phyloP scores from a whole-genome alignment of 768 basidiomycete species.

The Psilocybe subaeruginosa region DNA sequence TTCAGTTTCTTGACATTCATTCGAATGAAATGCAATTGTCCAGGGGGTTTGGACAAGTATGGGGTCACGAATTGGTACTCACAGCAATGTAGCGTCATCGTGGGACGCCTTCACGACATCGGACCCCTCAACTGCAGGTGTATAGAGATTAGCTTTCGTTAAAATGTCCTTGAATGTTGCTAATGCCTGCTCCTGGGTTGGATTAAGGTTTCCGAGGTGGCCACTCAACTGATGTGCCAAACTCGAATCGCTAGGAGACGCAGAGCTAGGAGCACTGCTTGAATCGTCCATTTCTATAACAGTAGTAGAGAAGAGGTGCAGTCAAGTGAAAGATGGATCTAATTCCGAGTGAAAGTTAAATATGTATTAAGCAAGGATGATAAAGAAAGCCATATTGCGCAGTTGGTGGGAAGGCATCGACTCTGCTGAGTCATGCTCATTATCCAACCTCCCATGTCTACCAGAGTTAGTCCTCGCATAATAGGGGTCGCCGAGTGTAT shows the following conservation, averaged over 20 bases:
- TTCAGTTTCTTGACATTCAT: neutral
- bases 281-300: neutral
- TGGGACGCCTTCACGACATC: constrained; percentile 47
- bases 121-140: constrained; percentile 20
- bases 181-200: constrained; percentile 51
- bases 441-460: too few relatives aligned
- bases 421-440: neutral
- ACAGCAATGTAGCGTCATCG: constrained; percentile 73
- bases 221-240: constrained; percentile 35
- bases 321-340: neutral
- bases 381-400: neutral
- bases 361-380: neutral
- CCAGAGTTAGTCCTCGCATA: too few relatives aligned
- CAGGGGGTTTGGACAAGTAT: neutral
- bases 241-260: neutral
- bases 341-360: neutral
- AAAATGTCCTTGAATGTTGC: constrained; percentile 57
- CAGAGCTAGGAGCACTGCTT: neutral
- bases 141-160: constrained; percentile 53
- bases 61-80: constrained; percentile 23
- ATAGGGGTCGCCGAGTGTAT: too few relatives aligned
- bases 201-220: constrained; percentile 57
- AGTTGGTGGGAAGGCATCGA: neutral
- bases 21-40: neutral
- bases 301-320: neutral